Percentiles rank a stretch among this genome's conserved stretches.
phyloP scores from a whole-genome alignment of 2,329 filamentous ascomycete species.

The Colletotrichum scovillei region DNA sequence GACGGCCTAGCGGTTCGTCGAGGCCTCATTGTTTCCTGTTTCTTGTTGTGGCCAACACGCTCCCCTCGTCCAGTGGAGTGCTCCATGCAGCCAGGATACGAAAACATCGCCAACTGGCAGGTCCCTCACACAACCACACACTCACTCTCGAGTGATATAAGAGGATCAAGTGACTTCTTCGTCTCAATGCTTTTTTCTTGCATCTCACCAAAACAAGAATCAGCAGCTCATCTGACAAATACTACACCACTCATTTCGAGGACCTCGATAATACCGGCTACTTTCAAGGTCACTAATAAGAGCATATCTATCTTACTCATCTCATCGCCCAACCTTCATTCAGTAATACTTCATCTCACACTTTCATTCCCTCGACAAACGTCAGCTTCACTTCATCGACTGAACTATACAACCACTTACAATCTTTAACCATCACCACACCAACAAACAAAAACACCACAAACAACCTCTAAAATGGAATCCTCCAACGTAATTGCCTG shows the following conservation, averaged over 20 bases:
- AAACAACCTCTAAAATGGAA: slow-evolving; percentile 9
- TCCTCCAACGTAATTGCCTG: slow-evolving; percentile 35
- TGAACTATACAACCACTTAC: neutral
- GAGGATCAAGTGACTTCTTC: slow-evolving; percentile 32
- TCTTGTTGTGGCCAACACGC: slow-evolving; percentile 30
- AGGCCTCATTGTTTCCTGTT: slow-evolving; percentile 8
- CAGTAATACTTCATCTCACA: neutral
- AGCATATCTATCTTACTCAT: neutral
- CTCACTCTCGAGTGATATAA: slow-evolving; percentile 14
- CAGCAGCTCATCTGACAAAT: neutral
- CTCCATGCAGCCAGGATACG: slow-evolving; percentile 24
- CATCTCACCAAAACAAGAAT: slow-evolving; percentile 4
- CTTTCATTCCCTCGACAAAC: neutral
- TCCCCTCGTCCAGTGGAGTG: slow-evolving; percentile 27
- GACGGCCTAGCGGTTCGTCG: slow-evolving; percentile 21
- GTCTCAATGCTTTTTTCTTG: neutral
- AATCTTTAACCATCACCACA: neutral
- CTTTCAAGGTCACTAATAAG: neutral
- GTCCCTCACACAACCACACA: neutral
- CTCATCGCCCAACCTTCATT: slow-evolving; percentile 9
- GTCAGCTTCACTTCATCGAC: neutral
- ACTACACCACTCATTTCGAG: slow-evolving; percentile 16
- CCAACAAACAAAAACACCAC: neutral
- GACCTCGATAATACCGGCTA: slow-evolving; percentile 7
- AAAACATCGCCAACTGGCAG: slow-evolving; percentile 35